Percentiles rank a stretch among this genome's conserved stretches.
Evolutionary conservation across 805 yeast genomes (phyloP).

Genomic region (Monosporozyma yasuniensis): DNA sequence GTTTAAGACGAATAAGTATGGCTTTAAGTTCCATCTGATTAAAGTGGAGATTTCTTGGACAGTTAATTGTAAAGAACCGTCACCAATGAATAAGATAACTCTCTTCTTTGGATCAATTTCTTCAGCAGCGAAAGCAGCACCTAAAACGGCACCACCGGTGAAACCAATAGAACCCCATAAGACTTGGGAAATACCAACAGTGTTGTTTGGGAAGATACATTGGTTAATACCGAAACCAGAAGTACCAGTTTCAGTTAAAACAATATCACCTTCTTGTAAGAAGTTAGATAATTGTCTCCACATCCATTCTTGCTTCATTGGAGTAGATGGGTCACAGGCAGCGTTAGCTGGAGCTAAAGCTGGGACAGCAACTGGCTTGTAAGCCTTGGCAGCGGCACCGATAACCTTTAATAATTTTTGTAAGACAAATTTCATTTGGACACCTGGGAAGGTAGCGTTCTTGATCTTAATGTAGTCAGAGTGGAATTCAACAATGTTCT

Average conservation of each 20-base stretch:
- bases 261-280: constrained; percentile 57
- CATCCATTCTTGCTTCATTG: constrained; percentile 56
- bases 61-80: constrained; percentile 67
- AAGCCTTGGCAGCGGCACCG: constrained; percentile 33
- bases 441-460: constrained; percentile 62
- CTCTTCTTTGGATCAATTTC: constrained; percentile 53
- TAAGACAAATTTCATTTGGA: constrained; percentile 56
- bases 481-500: constrained; percentile 70
- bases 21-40: constrained; percentile 57
- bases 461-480: constrained; percentile 65
- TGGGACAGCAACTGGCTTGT: constrained; percentile 51
- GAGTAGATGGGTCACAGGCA: constrained; percentile 37
- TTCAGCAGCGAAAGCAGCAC: constrained; percentile 61
- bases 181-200: constrained; percentile 63
- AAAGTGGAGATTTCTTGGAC: constrained; percentile 66
- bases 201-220: constrained; percentile 53
- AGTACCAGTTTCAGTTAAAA: constrained; percentile 67
- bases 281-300: constrained; percentile 59
- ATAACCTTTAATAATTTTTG: constrained; percentile 35
- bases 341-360: constrained; percentile 38
- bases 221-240: constrained; percentile 65
- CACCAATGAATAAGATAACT: constrained; percentile 63
- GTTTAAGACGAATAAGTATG: constrained; percentile 61
- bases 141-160: constrained; percentile 58
- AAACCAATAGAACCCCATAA: constrained; percentile 72